A percentile compares a stretch with the other conserved stretches of the same genome.
Conservation (phyloP, 495 filamentous ascomycete genomes). For the Acidomyces sp. region DNA sequence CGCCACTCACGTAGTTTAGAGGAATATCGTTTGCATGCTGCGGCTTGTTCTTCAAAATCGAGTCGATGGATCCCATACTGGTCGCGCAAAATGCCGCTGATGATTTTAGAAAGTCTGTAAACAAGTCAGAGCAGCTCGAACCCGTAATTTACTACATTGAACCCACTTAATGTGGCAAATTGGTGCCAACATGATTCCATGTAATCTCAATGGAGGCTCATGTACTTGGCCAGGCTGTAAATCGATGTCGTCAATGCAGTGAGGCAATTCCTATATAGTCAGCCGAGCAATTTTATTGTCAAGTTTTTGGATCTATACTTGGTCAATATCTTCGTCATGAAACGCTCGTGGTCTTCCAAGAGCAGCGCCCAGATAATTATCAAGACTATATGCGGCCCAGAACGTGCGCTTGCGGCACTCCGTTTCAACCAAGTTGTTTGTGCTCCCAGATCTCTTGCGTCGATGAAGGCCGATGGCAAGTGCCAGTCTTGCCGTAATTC, state of each 20-base stretch:
- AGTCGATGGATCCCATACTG: no score
- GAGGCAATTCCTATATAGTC: conserved; percentile 20
- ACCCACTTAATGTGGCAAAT: no score
- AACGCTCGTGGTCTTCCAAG: conserved; percentile 40
- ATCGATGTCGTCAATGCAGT: conserved; percentile 32
- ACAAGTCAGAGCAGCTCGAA: no score
- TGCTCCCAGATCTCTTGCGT: not conserved
- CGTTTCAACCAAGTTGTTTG: no score
- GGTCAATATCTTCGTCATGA: conserved; percentile 41
- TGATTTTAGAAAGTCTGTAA: no score
- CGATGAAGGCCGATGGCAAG: conserved; percentile 17
- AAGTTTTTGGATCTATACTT: conserved; percentile 38
- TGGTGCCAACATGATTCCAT: no score
- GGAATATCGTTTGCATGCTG: no score
- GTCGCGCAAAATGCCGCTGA: no score
- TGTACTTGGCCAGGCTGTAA: conserved; percentile 33
- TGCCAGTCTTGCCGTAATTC: conserved; percentile 9
- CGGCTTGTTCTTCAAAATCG: no score
- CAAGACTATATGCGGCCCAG: conserved; percentile 43
- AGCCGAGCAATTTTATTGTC: conserved; percentile 30
- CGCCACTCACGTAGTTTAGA: no score
- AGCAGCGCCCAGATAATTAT: conserved; percentile 45
- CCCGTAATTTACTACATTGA: no score
- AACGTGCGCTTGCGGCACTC: conserved; percentile 39
- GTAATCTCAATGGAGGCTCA: no score